Percentiles rank a stretch among this genome's conserved stretches.
phyloP scores from a whole-genome alignment of 1,284 basidiomycete genomes.

The Malassezia pachydermatis region DNA sequence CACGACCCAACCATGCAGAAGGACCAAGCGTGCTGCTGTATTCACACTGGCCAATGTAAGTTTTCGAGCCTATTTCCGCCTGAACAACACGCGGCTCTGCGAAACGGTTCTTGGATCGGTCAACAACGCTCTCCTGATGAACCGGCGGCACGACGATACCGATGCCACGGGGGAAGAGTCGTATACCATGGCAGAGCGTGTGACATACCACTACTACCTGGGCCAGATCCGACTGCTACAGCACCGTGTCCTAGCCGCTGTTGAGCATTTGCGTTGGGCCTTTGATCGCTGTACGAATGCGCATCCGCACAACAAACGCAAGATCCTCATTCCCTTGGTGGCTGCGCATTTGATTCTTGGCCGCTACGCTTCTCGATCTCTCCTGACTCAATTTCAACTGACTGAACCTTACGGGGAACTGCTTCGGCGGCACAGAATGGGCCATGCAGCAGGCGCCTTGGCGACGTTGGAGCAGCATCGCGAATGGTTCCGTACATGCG shows the following conservation, averaged over 20 bases:
- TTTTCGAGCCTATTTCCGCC: slow-evolving; percentile 45
- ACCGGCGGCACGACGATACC: slow-evolving; percentile 13
- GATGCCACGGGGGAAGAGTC: slow-evolving; percentile 35
- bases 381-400: slow-evolving; percentile 42
- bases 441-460: slow-evolving; percentile 37
- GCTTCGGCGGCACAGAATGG: slow-evolving; percentile 28
- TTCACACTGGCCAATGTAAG: slow-evolving; percentile 43
- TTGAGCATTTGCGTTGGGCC: slow-evolving; percentile 46
- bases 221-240: slow-evolving; percentile 50
- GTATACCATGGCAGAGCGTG: slow-evolving; percentile 47
- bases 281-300: slow-evolving; percentile 43
- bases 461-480: slow-evolving; percentile 38
- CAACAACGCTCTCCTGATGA: slow-evolving; percentile 45
- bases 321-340: slow-evolving; percentile 48
- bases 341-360: slow-evolving; percentile 49
- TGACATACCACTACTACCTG: slow-evolving; percentile 49
- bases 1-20: slow-evolving; percentile 22
- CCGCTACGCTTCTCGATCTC: slow-evolving; percentile 35
- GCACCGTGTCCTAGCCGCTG: slow-evolving; percentile 46
- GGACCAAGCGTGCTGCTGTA: slow-evolving; percentile 40
- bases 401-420: slow-evolving; percentile 29
- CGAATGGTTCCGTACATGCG: slow-evolving; percentile 44
- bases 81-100: slow-evolving; percentile 50
- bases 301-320: slow-evolving; percentile 40
- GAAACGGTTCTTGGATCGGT: slow-evolving; percentile 51